Evolutionary conservation across 2,329 filamentous ascomycete species (phyloP), one percentile per base, ranked within the genome.

Genomic region (Aureobasidium melanogenum): DNA sequence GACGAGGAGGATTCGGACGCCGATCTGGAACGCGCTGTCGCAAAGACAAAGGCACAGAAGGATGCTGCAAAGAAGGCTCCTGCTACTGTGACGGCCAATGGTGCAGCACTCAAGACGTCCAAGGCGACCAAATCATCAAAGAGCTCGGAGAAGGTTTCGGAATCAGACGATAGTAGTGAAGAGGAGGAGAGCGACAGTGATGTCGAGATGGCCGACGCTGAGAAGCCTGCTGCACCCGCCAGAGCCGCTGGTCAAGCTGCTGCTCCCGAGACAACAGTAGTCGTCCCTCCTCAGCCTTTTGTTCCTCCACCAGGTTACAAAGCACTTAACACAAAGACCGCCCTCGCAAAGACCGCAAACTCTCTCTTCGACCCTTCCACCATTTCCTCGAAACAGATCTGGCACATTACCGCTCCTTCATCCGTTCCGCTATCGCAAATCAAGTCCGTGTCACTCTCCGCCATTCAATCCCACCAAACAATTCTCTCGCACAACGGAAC

Each of bases 331-430:
- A 82, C 68, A 73, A 83, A 63, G 71, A 80, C 66, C 19, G 68
- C 67, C 32, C 65, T 71, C 7, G 64, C 68, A 9, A 73, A 70
- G 9, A 69, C 68, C 43, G 61, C 68, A 7, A 58, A 68, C 9
- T 75, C 81, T 24, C 73, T 87, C 58, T 84, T 88, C 67, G 77
- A 82, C 62, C 79, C 80, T 60, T 38, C 43, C 10, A 82, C 83
- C 66, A 71, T 87, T 8, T 76, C 84, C 61, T 86, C 86, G 64
- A 91, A 90, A 76, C 85, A 91, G 70, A 78, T 91, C 63, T 92
- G 88, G 88, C 89, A 91, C 71, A 89, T 92, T 67, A 89, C 86
- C 10, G 85, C 87, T 3, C 88, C 88, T 2, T 82, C 84, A 6
- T 84, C 83, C 12, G 76, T 91, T 2, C 84, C 88, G n/a, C 80